These are phyloP conservation scores for Dactylis glomerata DNA, from an alignment of 176 grass and related monocot genomes.

Conservation along the genomic window DNA sequence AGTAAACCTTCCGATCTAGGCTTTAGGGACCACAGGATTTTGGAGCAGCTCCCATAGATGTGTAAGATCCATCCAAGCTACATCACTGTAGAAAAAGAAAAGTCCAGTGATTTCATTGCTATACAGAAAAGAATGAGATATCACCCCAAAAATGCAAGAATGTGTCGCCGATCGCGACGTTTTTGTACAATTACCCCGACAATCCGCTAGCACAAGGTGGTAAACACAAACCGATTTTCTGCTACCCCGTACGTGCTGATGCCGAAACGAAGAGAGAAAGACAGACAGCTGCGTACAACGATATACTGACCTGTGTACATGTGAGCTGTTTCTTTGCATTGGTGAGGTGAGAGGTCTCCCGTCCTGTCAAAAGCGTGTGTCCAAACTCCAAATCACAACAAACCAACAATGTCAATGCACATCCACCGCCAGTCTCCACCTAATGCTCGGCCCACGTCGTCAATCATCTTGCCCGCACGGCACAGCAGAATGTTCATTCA, in stretches of 20 bases:
- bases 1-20: conserved; percentile 24
- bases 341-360: background rate
- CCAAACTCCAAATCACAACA: conserved; percentile 22
- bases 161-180: background rate
- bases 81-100: background rate
- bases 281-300: conserved; percentile 28
- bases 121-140: background rate
- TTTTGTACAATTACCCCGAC: background rate
- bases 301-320: conserved; percentile 16
- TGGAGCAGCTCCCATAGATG: background rate
- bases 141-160: background rate
- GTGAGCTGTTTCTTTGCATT: conserved; percentile 26
- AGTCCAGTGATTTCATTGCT: background rate
- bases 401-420: conserved; percentile 12
- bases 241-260: background rate
- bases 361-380: conserved; percentile 36
- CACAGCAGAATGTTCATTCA: background rate
- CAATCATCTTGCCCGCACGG: background rate
- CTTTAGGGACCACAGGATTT: conserved; percentile 8
- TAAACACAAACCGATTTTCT: background rate
- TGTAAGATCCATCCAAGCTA: conserved; percentile 31
- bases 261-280: conserved; percentile 1
- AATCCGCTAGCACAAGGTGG: background rate
- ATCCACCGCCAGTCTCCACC: conserved; percentile 2
- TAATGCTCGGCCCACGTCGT: background rate